These are phyloP conservation scores for Shiraia bambusicola DNA, from an alignment of 2,329 filamentous ascomycete species.

Conservation along the genomic window DNA sequence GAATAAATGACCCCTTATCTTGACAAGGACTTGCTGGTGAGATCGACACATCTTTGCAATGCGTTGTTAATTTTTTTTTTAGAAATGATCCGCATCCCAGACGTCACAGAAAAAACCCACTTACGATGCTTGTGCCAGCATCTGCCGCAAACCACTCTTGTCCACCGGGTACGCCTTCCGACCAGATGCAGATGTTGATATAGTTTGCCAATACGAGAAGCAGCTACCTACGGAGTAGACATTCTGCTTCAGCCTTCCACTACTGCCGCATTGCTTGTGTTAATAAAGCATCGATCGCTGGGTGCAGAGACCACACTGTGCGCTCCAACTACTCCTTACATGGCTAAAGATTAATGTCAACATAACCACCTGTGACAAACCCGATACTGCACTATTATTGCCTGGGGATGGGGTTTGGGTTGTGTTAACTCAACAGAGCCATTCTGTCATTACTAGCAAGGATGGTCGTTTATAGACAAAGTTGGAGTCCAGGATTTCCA, in stretches of 20 bases:
- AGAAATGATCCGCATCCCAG: no score
- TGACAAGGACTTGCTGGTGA: no score
- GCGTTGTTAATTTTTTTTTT: no score
- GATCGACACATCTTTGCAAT: no score
- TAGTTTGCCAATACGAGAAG: not conserved
- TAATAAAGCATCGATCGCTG: not conserved
- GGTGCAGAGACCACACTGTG: not conserved
- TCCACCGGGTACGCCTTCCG: not conserved
- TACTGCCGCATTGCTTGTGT: not conserved
- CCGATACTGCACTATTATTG: not conserved
- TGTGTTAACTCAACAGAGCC: not conserved
- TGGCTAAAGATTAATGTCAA: not conserved
- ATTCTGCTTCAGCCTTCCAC: no score
- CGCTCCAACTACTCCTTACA: not conserved
- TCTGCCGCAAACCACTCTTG: not conserved
- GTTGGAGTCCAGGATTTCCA: not conserved
- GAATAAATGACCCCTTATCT: no score
- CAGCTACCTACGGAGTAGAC: not conserved
- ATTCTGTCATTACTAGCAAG: not conserved
- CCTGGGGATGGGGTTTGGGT: not conserved
- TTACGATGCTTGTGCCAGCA: not conserved
- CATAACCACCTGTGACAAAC: not conserved
- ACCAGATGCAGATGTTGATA: not conserved
- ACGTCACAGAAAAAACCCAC: not conserved
- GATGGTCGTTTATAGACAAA: not conserved